A percentile compares a stretch with the other conserved stretches of the same genome.
phyloP scores from a whole-genome alignment of 495 filamentous ascomycete species.

The Saxophila tyrrhenica region DNA sequence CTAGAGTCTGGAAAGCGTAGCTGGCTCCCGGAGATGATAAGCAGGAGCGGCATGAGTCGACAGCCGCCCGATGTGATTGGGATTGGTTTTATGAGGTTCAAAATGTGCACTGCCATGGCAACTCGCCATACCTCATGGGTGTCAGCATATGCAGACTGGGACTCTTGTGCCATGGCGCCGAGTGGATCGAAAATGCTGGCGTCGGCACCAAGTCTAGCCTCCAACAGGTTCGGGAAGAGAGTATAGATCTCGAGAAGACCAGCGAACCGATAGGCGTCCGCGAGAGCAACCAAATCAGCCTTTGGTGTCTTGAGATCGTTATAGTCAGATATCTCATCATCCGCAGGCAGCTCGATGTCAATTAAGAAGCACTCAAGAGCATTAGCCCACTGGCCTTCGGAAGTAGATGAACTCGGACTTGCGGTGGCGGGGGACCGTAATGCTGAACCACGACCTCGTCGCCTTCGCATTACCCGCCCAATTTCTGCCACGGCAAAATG shows the following conservation, averaged over 20 bases:
- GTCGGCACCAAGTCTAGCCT: background rate
- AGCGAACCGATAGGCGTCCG: background rate
- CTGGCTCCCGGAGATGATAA: background rate
- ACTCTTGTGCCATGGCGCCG: background rate
- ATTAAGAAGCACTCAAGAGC: background rate
- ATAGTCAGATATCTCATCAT: conserved; percentile 1
- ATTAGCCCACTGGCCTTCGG: background rate
- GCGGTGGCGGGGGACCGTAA: background rate
- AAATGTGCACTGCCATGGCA: background rate
- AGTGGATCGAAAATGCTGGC: background rate
- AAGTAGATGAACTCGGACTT: background rate
- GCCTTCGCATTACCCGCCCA: background rate
- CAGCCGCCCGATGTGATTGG: background rate
- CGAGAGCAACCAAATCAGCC: background rate
- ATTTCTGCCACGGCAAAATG: conserved; percentile 3
- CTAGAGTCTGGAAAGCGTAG: background rate
- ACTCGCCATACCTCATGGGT: background rate
- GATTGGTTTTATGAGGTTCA: background rate
- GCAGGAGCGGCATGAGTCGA: background rate
- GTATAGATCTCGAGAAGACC: conserved; percentile 6
- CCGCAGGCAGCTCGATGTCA: background rate
- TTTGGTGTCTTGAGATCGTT: background rate
- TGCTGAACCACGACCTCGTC: background rate
- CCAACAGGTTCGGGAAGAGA: background rate
- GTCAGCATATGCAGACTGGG: background rate